Evolutionary conservation across 129 eudicot species (phyloP).

Genomic region (Pulicaria dysenterica): DNA sequence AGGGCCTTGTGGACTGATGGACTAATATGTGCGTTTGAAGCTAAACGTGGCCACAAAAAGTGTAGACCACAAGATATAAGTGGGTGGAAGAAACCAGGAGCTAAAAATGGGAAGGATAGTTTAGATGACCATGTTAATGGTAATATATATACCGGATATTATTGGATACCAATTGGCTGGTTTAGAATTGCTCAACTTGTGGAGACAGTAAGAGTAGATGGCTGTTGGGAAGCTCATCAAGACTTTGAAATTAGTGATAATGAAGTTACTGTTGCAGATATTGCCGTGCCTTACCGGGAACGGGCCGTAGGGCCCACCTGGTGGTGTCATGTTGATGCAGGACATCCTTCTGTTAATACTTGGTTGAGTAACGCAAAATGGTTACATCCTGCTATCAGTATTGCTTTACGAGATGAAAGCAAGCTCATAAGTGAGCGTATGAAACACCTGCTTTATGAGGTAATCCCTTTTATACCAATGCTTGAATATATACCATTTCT

Average conservation of each 20-base stretch:
- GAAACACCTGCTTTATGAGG: constrained; percentile 78
- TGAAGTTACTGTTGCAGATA: constrained; percentile 65
- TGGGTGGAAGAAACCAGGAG: constrained; percentile 32
- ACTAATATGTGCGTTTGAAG: constrained; percentile 73
- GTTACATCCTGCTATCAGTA: constrained; percentile 72
- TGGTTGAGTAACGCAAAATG: constrained; percentile 65
- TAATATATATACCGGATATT: constrained; percentile 28
- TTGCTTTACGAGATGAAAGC: constrained; percentile 68
- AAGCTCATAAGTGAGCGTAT: constrained; percentile 75
- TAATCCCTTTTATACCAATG: constrained; percentile 15
- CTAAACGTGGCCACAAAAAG: constrained; percentile 44
- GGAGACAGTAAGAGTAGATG: constrained; percentile 45
- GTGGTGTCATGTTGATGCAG: constrained; percentile 77
- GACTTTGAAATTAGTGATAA: constrained; percentile 45
- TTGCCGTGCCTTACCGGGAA: constrained; percentile 64
- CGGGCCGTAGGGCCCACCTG: constrained; percentile 65
- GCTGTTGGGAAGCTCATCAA: constrained; percentile 48
- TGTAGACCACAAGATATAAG: constrained; percentile 29
- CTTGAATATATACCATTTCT: not conserved
- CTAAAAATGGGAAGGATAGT: constrained; percentile 20
- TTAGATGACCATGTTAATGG: constrained; percentile 25
- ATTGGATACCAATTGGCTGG: constrained; percentile 75
- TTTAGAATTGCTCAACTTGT: constrained; percentile 57
- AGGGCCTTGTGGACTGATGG: constrained; percentile 68
- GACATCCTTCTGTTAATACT: constrained; percentile 43